Evolutionary conservation across 2,329 filamentous ascomycete genomes (phyloP).

Genomic region (Cadophora gregata): DNA sequence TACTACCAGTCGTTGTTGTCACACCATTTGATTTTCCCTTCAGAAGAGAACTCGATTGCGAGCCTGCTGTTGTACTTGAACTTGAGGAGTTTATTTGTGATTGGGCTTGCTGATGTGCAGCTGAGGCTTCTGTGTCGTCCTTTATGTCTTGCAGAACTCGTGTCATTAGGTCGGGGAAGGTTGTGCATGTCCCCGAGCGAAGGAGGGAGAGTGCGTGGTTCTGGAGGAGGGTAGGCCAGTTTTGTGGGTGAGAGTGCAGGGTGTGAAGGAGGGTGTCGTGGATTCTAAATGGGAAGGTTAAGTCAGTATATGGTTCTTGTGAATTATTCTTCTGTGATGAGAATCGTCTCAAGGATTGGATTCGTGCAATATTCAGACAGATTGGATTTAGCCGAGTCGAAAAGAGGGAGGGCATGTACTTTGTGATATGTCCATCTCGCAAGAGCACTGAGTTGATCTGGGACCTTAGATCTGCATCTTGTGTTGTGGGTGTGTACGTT

Average conservation of each 20-base stretch:
- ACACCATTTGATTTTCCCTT: slow-evolving; percentile 3
- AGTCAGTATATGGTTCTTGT: slow-evolving; percentile 16
- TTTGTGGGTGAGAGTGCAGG: slow-evolving; percentile 62
- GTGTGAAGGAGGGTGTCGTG: slow-evolving; percentile 68
- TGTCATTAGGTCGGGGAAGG: slow-evolving; percentile 65
- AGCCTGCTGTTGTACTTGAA: no score
- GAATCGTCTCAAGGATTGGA: no score
- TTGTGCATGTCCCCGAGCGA: slow-evolving; percentile 63
- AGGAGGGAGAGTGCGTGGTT: slow-evolving; percentile 64
- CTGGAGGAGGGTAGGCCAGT: slow-evolving; percentile 68
- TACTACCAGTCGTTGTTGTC: background rate
- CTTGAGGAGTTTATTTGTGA: background rate
- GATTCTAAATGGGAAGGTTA: slow-evolving; percentile 53
- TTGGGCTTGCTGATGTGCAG: slow-evolving; percentile 4
- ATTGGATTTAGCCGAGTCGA: no score
- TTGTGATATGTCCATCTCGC: slow-evolving; percentile 63
- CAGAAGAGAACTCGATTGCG: slow-evolving; percentile 9
- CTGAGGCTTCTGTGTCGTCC: slow-evolving; percentile 32
- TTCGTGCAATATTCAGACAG: no score
- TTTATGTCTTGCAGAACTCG: slow-evolving; percentile 66
- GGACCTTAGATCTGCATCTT: slow-evolving; percentile 66
- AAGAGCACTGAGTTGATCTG: slow-evolving; percentile 66
- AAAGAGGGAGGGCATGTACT: slow-evolving; percentile 48
- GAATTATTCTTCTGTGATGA: no score
- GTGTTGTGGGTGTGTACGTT: slow-evolving; percentile 64